A percentile compares a stretch with the other conserved stretches of the same genome.
These are phyloP conservation scores for Neurospora discreta DNA, from an alignment of 495 filamentous ascomycete genomes.

Conservation along the genomic window DNA sequence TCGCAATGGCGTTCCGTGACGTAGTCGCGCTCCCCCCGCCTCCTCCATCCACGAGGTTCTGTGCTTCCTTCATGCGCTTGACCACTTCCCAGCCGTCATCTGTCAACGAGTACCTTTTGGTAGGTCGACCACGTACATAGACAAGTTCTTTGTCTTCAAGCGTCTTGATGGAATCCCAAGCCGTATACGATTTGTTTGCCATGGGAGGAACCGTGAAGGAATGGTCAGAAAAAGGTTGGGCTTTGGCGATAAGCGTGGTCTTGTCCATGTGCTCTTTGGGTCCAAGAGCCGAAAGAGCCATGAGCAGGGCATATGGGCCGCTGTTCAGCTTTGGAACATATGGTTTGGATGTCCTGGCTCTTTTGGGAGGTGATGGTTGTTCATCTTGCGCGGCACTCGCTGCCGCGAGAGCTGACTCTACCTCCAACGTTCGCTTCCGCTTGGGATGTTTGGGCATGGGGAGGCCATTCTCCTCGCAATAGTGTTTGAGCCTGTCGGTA, in stretches of 20 bases:
- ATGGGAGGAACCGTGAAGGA: conserved; percentile 51
- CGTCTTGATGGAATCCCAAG: conserved; percentile 80
- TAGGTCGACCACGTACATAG: conserved; percentile 56
- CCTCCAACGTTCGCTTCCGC: conserved; percentile 15
- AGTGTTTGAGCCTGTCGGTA: conserved; percentile 52
- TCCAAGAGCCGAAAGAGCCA: conserved; percentile 53
- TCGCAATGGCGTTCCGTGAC: not conserved
- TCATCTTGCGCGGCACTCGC: conserved; percentile 18
- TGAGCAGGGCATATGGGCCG: conserved; percentile 62
- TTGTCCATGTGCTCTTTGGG: conserved; percentile 50
- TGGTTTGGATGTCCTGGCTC: conserved; percentile 48
- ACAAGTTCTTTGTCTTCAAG: conserved; percentile 66
- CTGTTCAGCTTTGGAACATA: conserved; percentile 66
- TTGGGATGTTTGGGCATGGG: conserved; percentile 54
- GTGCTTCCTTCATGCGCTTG: conserved; percentile 48
- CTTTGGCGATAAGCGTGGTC: conserved; percentile 52
- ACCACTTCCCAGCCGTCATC: conserved; percentile 76
- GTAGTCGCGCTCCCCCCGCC: too few relatives aligned
- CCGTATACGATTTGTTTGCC: conserved; percentile 62
- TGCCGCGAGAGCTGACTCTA: conserved; percentile 9
- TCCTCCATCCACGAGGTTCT: not conserved
- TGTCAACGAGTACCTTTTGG: conserved; percentile 57
- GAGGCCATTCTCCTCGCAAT: conserved; percentile 59
- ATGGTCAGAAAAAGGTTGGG: conserved; percentile 30
- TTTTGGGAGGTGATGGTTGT: conserved; percentile 48